Evolutionary conservation across 345 rosid genomes (phyloP).

Genomic region (Cochlearia excelsa): DNA sequence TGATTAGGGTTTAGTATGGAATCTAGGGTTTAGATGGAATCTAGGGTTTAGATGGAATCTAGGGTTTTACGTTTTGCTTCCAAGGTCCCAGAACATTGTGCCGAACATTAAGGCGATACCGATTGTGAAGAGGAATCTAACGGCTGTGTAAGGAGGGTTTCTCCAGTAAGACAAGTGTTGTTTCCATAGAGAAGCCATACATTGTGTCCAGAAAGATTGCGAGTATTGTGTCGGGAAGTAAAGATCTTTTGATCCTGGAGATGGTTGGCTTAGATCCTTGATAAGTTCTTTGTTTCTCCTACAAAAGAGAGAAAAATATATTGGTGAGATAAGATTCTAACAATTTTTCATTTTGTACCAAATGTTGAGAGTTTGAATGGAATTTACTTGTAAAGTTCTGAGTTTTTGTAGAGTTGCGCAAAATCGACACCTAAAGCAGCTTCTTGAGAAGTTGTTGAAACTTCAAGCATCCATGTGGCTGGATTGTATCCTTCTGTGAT

Average conservation of each 20-base stretch:
- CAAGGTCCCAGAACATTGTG: constrained; percentile 68
- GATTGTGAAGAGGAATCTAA: constrained; percentile 59
- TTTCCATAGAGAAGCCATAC: constrained; percentile 69
- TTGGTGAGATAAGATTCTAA: constrained; percentile 8
- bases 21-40: too few species aligned
- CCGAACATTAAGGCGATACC: constrained; percentile 59
- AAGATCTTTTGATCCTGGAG: constrained; percentile 57
- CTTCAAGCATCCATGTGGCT: constrained; percentile 91
- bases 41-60: too few species aligned
- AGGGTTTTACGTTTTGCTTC: constrained; percentile 47
- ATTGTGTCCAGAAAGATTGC: constrained; percentile 52
- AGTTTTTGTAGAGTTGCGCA: constrained; percentile 50
- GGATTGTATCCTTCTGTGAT: constrained; percentile 77
- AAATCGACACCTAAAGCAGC: constrained; percentile 58
- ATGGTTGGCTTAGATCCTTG: constrained; percentile 49
- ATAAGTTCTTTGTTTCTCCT: constrained; percentile 73
- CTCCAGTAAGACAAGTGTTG: constrained; percentile 77
- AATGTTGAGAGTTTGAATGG: too few species aligned
- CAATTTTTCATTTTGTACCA: too few species aligned
- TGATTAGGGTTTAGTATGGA: neutral
- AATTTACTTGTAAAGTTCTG: constrained; percentile 56
- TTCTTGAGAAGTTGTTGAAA: constrained; percentile 56
- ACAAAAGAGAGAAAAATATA: neutral
- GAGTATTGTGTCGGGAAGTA: constrained; percentile 54
- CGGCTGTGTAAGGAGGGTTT: constrained; percentile 67